These are phyloP conservation scores for Calycina marina DNA, from an alignment of 2,329 filamentous ascomycete species.

Conservation along the genomic window DNA sequence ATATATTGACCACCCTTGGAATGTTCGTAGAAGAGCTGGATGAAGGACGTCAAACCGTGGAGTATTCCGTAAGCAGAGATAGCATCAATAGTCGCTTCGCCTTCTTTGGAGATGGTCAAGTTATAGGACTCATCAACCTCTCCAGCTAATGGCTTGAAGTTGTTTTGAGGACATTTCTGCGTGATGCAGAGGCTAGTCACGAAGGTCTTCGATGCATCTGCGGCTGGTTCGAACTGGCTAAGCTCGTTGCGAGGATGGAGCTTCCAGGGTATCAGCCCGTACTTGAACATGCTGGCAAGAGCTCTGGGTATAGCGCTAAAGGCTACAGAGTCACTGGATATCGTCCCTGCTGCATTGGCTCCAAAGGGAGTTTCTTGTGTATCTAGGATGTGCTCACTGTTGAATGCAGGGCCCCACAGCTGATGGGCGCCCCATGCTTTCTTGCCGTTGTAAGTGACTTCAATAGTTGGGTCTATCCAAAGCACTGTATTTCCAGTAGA, in stretches of 20 bases:
- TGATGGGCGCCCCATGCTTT: no score
- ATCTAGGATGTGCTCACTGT: no score
- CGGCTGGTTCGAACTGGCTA: constrained; percentile 47
- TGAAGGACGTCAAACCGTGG: constrained; percentile 61
- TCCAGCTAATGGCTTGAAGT: constrained; percentile 45
- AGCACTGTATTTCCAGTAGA: constrained; percentile 36
- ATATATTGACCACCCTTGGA: constrained; percentile 51
- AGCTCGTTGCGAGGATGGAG: constrained; percentile 45
- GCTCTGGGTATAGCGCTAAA: constrained; percentile 47
- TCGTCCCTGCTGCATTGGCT: no score
- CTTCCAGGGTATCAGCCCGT: constrained; percentile 67
- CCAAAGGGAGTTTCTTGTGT: no score
- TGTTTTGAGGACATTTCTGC: constrained; percentile 41
- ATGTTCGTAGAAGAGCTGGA: constrained; percentile 66
- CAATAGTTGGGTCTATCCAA: constrained; percentile 36
- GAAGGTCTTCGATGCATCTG: constrained; percentile 28
- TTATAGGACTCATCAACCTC: constrained; percentile 65
- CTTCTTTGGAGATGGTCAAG: constrained; percentile 41
- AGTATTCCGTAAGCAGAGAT: constrained; percentile 54
- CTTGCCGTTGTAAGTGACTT: constrained; percentile 43
- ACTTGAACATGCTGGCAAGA: constrained; percentile 46
- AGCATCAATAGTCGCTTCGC: constrained; percentile 47
- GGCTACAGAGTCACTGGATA: no score
- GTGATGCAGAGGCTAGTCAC: constrained; percentile 47
- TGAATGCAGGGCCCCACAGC: no score